Evolutionary conservation across 1,284 basidiomycete species (phyloP), one percentile per base, ranked within the genome.

Genomic region (Ceratobasidium sp.): DNA sequence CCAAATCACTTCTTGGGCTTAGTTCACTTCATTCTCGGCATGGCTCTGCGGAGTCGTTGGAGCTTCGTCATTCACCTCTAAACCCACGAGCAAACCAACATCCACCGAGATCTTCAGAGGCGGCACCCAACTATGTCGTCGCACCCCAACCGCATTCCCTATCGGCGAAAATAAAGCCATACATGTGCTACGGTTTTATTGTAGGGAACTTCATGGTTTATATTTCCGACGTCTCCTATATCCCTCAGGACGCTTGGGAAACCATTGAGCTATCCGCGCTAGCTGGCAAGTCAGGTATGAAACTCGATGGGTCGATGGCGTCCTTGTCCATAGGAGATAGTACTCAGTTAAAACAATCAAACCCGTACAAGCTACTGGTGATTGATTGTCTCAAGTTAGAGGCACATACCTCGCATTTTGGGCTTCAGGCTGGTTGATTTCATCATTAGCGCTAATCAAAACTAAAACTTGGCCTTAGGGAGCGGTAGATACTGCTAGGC

Each of bases 161-260:
- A 42, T 13, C 23, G 15, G 49, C 46, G 18, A 66, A 66, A 42
- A 49, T 51, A 55, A 55, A 55, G 13, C 93, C 94, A 1, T 94
- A 92, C 83, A 83, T 91, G 67, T 93, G 91, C 82, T 89, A 92
- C 81, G 93, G 92, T n/a, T 95, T 95, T 86, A 88, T 91, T 81
- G 88, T 95, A 42, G 87, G 90, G 80, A 86, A 91, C 58, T 85
- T 88, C 51, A 83, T 95, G 63, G 86, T 90, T 15, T 94, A 95
- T 84, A 87, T 95, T 75, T 93, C 93, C 39, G 94, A 95, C 83
- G 92, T 91, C 51, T 94, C 93, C 4, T 83, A 88, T 82, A 93
- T 95, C 77, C 93, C 94, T 1, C 89, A 92, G 12, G 88, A 90
- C 42, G 88, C 90, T 55, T 94, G 93, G 92, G 79, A 84, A 18